Base-by-base conservation (phyloP, 1,284 basidiomycete species). In the Ceratobasidium sp. region DNA sequence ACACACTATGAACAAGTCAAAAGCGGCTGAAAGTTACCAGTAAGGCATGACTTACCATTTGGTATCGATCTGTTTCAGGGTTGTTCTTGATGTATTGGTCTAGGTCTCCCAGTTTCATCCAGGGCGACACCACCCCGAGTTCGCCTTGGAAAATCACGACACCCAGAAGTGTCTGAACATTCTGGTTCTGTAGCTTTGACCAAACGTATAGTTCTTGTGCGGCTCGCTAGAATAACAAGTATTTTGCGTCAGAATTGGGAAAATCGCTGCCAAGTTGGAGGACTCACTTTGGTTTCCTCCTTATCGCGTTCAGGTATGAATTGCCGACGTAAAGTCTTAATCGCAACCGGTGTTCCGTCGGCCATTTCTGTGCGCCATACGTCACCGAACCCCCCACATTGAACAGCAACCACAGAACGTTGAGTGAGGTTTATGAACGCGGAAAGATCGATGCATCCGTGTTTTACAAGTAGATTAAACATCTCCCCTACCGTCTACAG, bases 401-500 rank as follows among this genome's bases (percentile, higher is more conserved):
- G 7, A 17, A 57, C 29, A 4, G 15, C 15, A n/a, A 22, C 54
- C n/a, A 17, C 3, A 6, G 22, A 3, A 2, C 29, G 15, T 6
- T 33, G 54, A 6, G 19, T 29, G 15, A 29, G 22, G 27, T 57
- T 24, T 6, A 57, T 57, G 4, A 8, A 17, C 22, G 54, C n/a
- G 7, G 24, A 27, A 17, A 57, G 54, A 17, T 57, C 22, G n/a
- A 17, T 29, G 22, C 54, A 57, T 17, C 54, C 54, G 29, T 57
- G 54, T 33, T 57, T 17, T 7, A 24, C 22, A 29, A 57, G 29
- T n/a, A 22, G 54, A 24, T 57, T 17, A 29, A 57, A 27, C 27
- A 57, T 57, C 22, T 57, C 8, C 27, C 27, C 7, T 6, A 6
- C 7, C 29, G 54, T 24, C 54, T 57, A 24, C 22, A 85, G 36